A percentile compares a stretch with the other conserved stretches of the same genome.
Conservation (phyloP, 257 asterid genomes). For the Lycium ferocissimum region DNA sequence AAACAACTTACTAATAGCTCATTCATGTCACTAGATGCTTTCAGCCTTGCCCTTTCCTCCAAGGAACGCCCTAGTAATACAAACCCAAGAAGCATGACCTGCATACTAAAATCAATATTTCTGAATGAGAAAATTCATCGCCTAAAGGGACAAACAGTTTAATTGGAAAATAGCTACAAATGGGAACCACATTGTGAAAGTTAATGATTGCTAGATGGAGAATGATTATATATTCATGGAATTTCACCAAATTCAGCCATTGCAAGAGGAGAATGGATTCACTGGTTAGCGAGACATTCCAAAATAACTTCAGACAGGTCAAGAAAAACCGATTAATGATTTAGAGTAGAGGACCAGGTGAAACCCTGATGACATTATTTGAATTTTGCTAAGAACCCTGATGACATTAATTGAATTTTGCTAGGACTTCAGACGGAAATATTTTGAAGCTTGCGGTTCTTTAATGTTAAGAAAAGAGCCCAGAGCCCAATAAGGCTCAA, state of each 20-base stretch:
- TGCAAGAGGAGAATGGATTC: not conserved
- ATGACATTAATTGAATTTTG: not conserved
- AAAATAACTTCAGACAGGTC: slow-evolving; percentile 7
- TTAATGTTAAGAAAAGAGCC: not conserved
- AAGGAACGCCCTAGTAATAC: slow-evolving; percentile 92
- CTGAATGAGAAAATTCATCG: slow-evolving; percentile 50
- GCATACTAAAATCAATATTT: slow-evolving; percentile 69
- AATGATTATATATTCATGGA: not conserved
- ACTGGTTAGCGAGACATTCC: not conserved
- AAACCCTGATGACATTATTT: slow-evolving; percentile 7
- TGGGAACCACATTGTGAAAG: not conserved
- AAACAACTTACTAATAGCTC: slow-evolving; percentile 78
- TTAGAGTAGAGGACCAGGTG: not conserved
- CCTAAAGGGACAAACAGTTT: not conserved
- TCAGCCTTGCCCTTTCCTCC: slow-evolving; percentile 95
- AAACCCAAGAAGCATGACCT: slow-evolving; percentile 99
- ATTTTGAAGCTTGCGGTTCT: not conserved
- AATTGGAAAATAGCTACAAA: slow-evolving; percentile 1
- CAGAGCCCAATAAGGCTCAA: not conserved
- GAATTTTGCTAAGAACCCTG: not conserved
- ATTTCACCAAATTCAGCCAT: not conserved
- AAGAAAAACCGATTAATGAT: not conserved
- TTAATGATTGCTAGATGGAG: not conserved
- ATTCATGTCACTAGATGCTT: slow-evolving; percentile 98
- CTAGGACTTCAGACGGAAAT: slow-evolving; percentile 1